Evolutionary conservation across 176 grass and related monocot species (phyloP).

Genomic region (Avena eriantha): DNA sequence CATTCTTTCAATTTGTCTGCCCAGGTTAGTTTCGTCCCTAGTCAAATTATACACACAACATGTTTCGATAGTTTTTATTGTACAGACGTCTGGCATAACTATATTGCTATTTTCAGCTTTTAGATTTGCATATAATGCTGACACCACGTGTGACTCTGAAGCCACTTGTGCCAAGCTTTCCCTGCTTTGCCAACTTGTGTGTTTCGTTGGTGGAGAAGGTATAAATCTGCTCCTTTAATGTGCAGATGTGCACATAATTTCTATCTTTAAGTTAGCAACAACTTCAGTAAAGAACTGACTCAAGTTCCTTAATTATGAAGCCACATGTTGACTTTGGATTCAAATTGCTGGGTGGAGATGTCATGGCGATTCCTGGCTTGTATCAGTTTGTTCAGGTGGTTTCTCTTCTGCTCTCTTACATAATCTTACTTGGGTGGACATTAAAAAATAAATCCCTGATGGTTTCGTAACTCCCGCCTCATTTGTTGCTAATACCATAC

Average conservation of each 20-base stretch:
- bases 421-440: neutral
- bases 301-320: conserved; percentile 47
- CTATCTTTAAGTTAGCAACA: neutral
- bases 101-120: conserved; percentile 58
- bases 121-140: conserved; percentile 73
- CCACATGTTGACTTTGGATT: conserved; percentile 82
- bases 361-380: conserved; percentile 89
- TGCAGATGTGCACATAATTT: neutral
- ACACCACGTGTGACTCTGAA: conserved; percentile 83
- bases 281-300: conserved; percentile 39
- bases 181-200: conserved; percentile 76
- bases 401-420: conserved; percentile 3
- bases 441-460: neutral
- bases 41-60: neutral
- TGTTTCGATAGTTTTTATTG: neutral
- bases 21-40: conserved; percentile 59
- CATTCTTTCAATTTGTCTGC: conserved; percentile 58
- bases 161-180: conserved; percentile 95
- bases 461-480: neutral
- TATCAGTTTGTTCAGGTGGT: conserved; percentile 81
- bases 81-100: conserved; percentile 18
- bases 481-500: neutral
- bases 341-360: conserved; percentile 89
- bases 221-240: neutral
- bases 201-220: conserved; percentile 95